phyloP scores from a whole-genome alignment of 306 rosid genomes.

The Dalbergia cultrata region DNA sequence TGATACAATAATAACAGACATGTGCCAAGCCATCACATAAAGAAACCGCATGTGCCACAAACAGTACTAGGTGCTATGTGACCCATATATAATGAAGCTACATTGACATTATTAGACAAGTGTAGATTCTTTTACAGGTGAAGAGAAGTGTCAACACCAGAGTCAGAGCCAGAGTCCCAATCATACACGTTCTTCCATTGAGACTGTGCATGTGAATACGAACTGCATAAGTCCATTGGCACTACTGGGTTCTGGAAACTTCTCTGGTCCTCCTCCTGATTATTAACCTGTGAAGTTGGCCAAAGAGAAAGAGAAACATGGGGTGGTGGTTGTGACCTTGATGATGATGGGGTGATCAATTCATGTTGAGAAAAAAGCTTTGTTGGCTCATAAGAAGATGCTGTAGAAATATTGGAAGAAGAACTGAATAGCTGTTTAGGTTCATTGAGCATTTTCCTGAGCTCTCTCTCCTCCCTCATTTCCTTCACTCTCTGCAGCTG shows the following conservation, averaged over 20 bases:
- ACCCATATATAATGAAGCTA: slow-evolving; percentile 39
- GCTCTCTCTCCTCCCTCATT: slow-evolving; percentile 86
- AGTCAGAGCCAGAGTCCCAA: slow-evolving; percentile 47
- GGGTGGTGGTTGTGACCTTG: slow-evolving; percentile 56
- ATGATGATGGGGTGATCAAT: slow-evolving; percentile 36
- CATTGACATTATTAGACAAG: slow-evolving; percentile 35
- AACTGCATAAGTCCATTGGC: slow-evolving; percentile 51
- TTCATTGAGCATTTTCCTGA: slow-evolving; percentile 49
- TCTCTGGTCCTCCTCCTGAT: slow-evolving; percentile 21
- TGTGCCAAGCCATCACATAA: slow-evolving; percentile 24
- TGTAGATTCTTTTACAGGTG: slow-evolving; percentile 63
- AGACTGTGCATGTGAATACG: slow-evolving; percentile 25
- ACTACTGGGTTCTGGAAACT: slow-evolving; percentile 40
- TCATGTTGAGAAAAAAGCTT: slow-evolving; percentile 54
- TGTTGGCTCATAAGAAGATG: slow-evolving; percentile 36
- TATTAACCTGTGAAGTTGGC: slow-evolving; percentile 55
- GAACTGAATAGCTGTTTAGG: slow-evolving; percentile 48
- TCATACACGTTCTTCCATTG: slow-evolving; percentile 50
- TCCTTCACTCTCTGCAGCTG: slow-evolving; percentile 83
- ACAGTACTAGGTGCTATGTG: slow-evolving; percentile 21
- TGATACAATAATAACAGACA: slow-evolving; percentile 14
- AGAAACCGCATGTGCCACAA: slow-evolving; percentile 39
- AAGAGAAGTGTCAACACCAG: slow-evolving; percentile 90
- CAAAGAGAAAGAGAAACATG: slow-evolving; percentile 75
- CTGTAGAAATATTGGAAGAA: slow-evolving; percentile 26